phyloP scores from a whole-genome alignment of 495 filamentous ascomycete genomes.

The Talaromyces borbonicus region DNA sequence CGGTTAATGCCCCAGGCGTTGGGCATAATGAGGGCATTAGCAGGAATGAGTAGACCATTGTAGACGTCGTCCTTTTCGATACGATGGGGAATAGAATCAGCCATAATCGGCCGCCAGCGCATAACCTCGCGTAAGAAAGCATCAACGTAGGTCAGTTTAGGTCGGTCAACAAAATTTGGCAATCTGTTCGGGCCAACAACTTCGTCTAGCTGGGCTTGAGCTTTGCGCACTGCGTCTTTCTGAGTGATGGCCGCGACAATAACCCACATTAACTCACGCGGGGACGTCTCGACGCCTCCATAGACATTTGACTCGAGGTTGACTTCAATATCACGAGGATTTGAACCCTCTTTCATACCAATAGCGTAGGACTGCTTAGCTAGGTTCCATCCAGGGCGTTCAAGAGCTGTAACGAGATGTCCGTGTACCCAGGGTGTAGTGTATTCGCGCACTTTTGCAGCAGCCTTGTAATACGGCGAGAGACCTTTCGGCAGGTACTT shows the following conservation, averaged over 20 bases:
- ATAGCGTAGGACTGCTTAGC: not conserved
- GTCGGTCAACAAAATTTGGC: slow-evolving; percentile 20
- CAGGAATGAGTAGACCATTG: slow-evolving; percentile 39
- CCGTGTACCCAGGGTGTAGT: not conserved
- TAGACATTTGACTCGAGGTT: slow-evolving; percentile 19
- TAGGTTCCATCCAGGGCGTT: not conserved
- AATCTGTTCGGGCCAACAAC: slow-evolving; percentile 23
- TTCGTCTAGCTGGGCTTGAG: slow-evolving; percentile 23
- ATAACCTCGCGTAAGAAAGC: slow-evolving; percentile 24
- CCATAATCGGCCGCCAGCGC: slow-evolving; percentile 26
- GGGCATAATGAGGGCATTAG: slow-evolving; percentile 41
- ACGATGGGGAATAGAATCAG: slow-evolving; percentile 37
- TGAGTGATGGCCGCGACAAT: slow-evolving; percentile 18
- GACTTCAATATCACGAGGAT: not conserved
- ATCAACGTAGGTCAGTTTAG: slow-evolving; percentile 20
- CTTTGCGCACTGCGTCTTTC: not conserved
- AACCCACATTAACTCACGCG: slow-evolving; percentile 21
- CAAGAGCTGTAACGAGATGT: not conserved
- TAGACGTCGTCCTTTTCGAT: slow-evolving; percentile 40
- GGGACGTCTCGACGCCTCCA: slow-evolving; percentile 24
- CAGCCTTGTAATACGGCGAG: not conserved
- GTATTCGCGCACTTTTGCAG: not conserved
- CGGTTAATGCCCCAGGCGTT: slow-evolving; percentile 39
- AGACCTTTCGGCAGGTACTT: not conserved
- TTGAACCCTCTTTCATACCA: not conserved